phyloP scores from a whole-genome alignment of 2,329 filamentous ascomycete species.

The Intubia oerlemansii region DNA sequence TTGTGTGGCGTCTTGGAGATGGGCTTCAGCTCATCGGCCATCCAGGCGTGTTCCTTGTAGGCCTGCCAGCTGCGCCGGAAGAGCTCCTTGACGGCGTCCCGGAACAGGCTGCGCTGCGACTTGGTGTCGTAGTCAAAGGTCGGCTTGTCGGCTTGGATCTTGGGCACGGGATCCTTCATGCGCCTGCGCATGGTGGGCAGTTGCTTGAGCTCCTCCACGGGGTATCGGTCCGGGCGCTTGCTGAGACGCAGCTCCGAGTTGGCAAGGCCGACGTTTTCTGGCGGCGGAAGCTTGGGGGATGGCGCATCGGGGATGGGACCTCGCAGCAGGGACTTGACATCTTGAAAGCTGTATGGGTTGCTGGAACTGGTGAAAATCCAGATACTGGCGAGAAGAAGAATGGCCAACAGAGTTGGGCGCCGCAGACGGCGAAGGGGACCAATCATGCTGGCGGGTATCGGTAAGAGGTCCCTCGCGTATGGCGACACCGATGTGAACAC shows the following conservation, averaged over 20 bases:
- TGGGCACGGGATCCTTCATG: constrained; percentile 34
- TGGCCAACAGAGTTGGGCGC: too few species aligned
- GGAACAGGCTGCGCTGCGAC: too few species aligned
- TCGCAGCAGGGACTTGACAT: too few species aligned
- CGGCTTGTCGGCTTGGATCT: too few species aligned
- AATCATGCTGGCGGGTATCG: too few species aligned
- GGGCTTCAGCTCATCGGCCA: constrained; percentile 39
- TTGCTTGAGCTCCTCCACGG: constrained; percentile 12
- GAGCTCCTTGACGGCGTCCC: constrained; percentile 23
- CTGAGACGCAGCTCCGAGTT: constrained; percentile 7
- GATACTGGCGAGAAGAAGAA: too few species aligned
- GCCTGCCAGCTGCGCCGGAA: constrained; percentile 35
- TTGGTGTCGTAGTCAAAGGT: too few species aligned
- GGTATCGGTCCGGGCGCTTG: constrained; percentile 15
- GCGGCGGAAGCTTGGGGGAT: constrained; percentile 3
- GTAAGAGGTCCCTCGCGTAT: too few species aligned
- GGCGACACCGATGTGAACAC: too few species aligned
- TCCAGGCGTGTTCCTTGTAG: constrained; percentile 42
- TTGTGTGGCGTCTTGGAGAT: constrained; percentile 28
- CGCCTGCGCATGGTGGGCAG: constrained; percentile 20
- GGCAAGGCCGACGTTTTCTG: neutral
- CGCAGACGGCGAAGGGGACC: too few species aligned
- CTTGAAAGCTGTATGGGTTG: too few species aligned
- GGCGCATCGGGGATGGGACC: constrained; percentile 2
- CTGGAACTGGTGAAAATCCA: too few species aligned